Conservation (phyloP, 441 rosid genomes). For the Gossypium aridum region DNA sequence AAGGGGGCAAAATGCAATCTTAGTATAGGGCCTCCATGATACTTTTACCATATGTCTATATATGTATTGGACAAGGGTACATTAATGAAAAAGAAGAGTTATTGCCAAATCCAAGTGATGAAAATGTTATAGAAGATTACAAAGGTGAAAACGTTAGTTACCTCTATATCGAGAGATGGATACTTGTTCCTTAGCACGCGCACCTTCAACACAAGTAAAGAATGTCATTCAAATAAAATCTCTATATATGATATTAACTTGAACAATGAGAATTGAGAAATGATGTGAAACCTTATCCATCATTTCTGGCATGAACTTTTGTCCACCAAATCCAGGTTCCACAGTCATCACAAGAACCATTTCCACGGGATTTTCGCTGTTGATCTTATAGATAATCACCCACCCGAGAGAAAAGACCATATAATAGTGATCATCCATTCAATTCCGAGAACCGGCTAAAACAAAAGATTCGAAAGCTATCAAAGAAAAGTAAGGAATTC, state of each 20-base stretch:
- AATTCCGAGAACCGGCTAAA: not conserved
- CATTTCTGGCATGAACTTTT: conserved; percentile 80
- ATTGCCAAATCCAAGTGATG: not conserved
- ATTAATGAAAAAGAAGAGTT: not conserved
- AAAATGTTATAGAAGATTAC: not conserved
- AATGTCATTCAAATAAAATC: not conserved
- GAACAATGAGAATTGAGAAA: not conserved
- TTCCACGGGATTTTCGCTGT: conserved; percentile 67
- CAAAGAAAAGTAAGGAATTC: not conserved
- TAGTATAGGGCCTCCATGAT: too few relatives aligned
- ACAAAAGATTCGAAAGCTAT: not conserved
- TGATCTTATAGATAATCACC: conserved; percentile 34
- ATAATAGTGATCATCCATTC: not conserved
- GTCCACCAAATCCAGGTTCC: conserved; percentile 95
- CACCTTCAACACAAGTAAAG: conserved; percentile 33
- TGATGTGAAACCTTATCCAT: conserved; percentile 61
- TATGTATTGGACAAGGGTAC: not conserved
- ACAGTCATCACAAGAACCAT: conserved; percentile 98
- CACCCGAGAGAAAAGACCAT: not conserved
- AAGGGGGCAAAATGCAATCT: too few relatives aligned
- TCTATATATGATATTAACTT: not conserved
- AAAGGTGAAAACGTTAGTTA: conserved; percentile 4
- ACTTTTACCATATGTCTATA: not conserved
- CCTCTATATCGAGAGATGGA: conserved; percentile 93
- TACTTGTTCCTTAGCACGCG: conserved; percentile 54